Percentiles rank a stretch among this genome's conserved stretches.
These are phyloP conservation scores for Schizophyllum commune DNA, from an alignment of 1,284 basidiomycete genomes.

Conservation along the genomic window DNA sequence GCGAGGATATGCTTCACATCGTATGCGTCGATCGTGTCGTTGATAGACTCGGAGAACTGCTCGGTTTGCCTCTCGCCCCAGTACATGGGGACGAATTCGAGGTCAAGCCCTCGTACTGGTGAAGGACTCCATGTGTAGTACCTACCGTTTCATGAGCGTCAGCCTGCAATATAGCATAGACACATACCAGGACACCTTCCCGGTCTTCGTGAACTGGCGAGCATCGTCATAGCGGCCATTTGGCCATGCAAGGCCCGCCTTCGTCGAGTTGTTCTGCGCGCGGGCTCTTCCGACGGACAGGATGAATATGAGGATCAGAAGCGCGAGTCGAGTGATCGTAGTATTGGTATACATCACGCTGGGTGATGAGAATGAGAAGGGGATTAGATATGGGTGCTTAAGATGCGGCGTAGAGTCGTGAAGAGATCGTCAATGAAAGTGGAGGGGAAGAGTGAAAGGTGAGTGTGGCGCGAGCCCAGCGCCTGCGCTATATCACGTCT, in stretches of 20 bases:
- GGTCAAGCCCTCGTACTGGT: conserved; percentile 17
- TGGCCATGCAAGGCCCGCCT: conserved; percentile 61
- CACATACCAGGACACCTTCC: conserved; percentile 11
- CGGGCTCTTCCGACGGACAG: background rate
- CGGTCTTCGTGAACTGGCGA: conserved; percentile 13
- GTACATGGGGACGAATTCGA: conserved; percentile 48
- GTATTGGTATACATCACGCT: background rate
- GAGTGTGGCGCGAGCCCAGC: background rate
- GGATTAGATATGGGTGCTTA: background rate
- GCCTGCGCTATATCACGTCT: background rate
- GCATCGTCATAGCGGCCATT: conserved; percentile 34
- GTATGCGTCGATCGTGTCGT: conserved; percentile 30
- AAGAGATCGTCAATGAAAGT: background rate
- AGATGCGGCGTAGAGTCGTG: background rate
- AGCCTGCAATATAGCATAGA: background rate
- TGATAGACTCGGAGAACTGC: conserved; percentile 29
- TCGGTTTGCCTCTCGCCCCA: conserved; percentile 43
- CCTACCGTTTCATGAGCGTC: background rate
- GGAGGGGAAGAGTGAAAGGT: background rate
- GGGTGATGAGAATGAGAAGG: background rate
- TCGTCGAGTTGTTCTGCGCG: conserved; percentile 20
- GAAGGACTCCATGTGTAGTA: conserved; percentile 45
- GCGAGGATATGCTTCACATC: conserved; percentile 48
- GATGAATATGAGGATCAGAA: background rate
- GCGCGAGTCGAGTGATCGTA: background rate